phyloP scores from a whole-genome alignment of 192 early-diverging fungal species.

The Gonapodya prolifera region DNA sequence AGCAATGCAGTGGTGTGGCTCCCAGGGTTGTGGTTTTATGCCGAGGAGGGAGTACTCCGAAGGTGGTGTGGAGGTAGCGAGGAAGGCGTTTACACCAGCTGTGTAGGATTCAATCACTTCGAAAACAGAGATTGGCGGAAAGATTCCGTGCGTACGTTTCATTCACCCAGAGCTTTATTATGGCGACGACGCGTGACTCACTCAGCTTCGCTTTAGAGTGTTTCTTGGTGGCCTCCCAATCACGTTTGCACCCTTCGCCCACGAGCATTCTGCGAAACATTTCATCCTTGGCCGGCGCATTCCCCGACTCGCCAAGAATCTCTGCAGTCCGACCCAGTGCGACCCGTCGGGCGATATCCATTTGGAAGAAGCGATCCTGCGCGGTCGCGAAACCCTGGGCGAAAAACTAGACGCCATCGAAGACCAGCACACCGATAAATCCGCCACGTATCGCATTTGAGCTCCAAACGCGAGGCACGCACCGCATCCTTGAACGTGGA shows the following conservation, averaged over 20 bases:
- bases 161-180: too few relatives aligned
- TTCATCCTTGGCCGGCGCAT: neutral
- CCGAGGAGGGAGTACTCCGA: neutral
- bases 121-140: neutral
- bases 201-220: neutral
- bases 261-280: neutral
- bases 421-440: too few relatives aligned
- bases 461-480: neutral
- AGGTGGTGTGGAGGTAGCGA: neutral
- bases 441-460: too few relatives aligned
- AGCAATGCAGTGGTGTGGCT: neutral
- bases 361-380: constrained; percentile 2
- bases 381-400: neutral
- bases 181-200: neutral
- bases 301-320: neutral
- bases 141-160: too few relatives aligned
- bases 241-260: neutral
- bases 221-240: neutral
- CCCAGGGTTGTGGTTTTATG: neutral
- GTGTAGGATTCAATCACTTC: neutral
- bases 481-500: neutral
- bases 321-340: neutral
- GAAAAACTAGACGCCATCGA: neutral
- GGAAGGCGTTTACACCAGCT: neutral
- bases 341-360: constrained; percentile 1